Evolutionary conservation across 306 rosid genomes (phyloP).

Genomic region (Vigna unguiculata): DNA sequence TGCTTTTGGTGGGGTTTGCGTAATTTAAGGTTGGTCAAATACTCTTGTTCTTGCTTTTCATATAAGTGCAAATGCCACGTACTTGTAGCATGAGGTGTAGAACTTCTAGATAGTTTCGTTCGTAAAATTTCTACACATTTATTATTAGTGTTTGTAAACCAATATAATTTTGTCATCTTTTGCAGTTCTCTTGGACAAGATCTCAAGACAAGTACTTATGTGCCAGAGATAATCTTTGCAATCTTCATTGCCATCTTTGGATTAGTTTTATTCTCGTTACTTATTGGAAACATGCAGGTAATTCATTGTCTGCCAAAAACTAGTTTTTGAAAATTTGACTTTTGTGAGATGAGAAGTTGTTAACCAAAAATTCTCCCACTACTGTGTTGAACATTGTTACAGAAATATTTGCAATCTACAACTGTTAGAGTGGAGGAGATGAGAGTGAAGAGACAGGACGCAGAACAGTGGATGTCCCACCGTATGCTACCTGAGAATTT

Average conservation of each 20-base stretch:
- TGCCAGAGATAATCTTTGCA: constrained; percentile 71
- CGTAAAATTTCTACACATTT: background rate
- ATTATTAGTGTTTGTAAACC: background rate
- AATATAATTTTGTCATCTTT: constrained; percentile 4
- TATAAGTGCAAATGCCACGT: background rate
- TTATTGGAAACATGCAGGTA: constrained; percentile 97
- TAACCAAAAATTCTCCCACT: background rate
- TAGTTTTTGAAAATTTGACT: background rate
- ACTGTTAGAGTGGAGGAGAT: constrained; percentile 78
- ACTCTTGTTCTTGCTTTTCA: background rate
- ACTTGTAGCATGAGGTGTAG: constrained; percentile 8
- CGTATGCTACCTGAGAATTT: constrained; percentile 79
- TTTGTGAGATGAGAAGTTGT: background rate
- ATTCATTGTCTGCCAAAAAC: constrained; percentile 18
- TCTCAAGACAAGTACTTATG: constrained; percentile 70
- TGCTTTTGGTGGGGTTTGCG: constrained; percentile 99
- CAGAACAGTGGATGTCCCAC: constrained; percentile 91
- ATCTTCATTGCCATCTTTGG: constrained; percentile 70
- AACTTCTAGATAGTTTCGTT: constrained; percentile 12
- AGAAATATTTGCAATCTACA: constrained; percentile 82
- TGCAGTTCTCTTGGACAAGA: constrained; percentile 87
- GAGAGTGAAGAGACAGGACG: constrained; percentile 78
- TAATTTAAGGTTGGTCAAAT: constrained; percentile 64
- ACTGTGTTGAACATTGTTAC: constrained; percentile 40
- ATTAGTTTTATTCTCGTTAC: constrained; percentile 76